A percentile compares a stretch with the other conserved stretches of the same genome.
Evolutionary conservation across 2,329 filamentous ascomycete genomes (phyloP).

Genomic region (Magnaporthiopsis incrustans): DNA sequence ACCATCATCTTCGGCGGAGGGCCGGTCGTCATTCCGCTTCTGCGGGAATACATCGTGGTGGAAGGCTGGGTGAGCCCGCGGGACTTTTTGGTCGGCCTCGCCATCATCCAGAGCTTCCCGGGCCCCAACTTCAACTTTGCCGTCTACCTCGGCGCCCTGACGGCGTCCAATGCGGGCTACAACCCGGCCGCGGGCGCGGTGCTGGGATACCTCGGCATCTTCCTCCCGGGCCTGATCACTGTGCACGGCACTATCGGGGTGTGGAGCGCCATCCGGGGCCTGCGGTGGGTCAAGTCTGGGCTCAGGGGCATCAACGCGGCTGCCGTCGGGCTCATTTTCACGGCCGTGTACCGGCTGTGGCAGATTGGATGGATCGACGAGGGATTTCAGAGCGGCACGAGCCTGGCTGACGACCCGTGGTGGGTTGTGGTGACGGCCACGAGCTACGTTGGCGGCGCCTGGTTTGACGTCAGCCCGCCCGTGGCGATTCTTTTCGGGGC

Average conservation of each 20-base stretch:
- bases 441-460: conserved; percentile 35
- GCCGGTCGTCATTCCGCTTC: conserved; percentile 55
- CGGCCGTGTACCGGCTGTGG: conserved; percentile 56
- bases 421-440: conserved; percentile 53
- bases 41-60: conserved; percentile 56
- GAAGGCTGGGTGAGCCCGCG: conserved; percentile 63
- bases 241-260: conserved; percentile 45
- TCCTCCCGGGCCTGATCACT: conserved; percentile 39
- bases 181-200: conserved; percentile 37
- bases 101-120: conserved; percentile 63
- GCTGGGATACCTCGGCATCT: conserved; percentile 45
- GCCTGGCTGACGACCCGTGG: conserved; percentile 51
- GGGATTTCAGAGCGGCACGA: conserved; percentile 38
- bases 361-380: conserved; percentile 51
- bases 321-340: conserved; percentile 55
- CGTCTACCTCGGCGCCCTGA: conserved; percentile 46
- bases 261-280: conserved; percentile 32
- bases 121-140: conserved; percentile 32
- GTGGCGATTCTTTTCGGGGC: conserved; percentile 37
- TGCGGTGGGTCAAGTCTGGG: conserved; percentile 41
- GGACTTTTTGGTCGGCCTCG: conserved; percentile 66
- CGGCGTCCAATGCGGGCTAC: conserved; percentile 27
- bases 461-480: conserved; percentile 35
- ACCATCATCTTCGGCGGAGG: conserved; percentile 61
- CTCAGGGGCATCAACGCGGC: conserved; percentile 51